Evolutionary conservation across 2,329 filamentous ascomycete genomes (phyloP).

Genomic region (Neodidymelliopsis sp.): DNA sequence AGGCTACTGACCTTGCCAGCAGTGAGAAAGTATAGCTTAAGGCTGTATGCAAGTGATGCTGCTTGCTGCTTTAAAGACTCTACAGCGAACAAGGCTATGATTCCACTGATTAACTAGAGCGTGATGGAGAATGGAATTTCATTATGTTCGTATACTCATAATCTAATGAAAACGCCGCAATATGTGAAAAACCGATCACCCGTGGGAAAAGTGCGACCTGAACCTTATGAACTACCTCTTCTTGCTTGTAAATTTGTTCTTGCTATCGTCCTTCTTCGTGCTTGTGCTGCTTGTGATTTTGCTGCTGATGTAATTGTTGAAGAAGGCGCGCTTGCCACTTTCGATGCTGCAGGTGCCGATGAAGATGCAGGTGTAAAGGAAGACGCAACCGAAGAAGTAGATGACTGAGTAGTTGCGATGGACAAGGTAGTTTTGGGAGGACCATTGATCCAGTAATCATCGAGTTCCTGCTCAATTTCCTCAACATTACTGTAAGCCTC

Average conservation of each 20-base stretch:
- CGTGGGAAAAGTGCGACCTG: too few relatives aligned
- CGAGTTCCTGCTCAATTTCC: conserved; percentile 37
- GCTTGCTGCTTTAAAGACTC: too few relatives aligned
- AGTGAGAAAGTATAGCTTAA: too few relatives aligned
- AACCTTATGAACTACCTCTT: conserved; percentile 13
- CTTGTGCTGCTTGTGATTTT: conserved; percentile 5
- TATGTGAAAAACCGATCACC: too few relatives aligned
- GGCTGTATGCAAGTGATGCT: too few relatives aligned
- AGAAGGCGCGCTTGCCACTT: background rate
- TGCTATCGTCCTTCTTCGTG: conserved; percentile 12
- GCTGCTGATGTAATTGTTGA: conserved; percentile 12
- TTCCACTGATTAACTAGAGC: too few relatives aligned
- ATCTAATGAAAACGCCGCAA: background rate
- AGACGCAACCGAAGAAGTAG: conserved; percentile 3
- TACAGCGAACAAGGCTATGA: too few relatives aligned
- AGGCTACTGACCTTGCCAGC: too few relatives aligned
- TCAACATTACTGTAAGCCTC: conserved; percentile 40
- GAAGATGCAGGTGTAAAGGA: background rate
- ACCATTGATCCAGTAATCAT: conserved; percentile 36
- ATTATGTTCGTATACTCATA: background rate
- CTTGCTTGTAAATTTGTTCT: conserved; percentile 11
- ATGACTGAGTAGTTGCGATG: conserved; percentile 13
- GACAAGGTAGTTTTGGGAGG: conserved; percentile 27
- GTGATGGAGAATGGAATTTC: background rate
- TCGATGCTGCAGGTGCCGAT: background rate